Conservation (phyloP, 2,329 filamentous ascomycete genomes). For the Epichloe coenophiala region DNA sequence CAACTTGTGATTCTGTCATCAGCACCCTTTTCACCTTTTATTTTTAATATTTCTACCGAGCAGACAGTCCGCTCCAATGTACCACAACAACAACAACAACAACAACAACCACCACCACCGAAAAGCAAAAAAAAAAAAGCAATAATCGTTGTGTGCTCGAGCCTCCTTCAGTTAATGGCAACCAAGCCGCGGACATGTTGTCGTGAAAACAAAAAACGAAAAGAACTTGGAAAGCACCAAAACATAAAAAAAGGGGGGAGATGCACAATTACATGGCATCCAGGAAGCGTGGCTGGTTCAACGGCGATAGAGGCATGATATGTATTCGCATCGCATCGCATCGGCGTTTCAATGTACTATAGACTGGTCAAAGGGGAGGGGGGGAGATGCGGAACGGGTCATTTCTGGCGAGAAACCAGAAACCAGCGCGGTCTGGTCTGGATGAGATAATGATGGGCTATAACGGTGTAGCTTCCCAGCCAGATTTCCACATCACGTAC, state of each 20-base stretch:
- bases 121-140: neutral
- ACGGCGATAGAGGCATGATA: constrained; percentile 5
- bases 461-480: neutral
- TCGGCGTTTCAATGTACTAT: constrained; percentile 22
- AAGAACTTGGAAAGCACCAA: neutral
- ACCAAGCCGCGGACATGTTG: neutral
- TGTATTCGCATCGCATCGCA: constrained; percentile 16
- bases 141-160: neutral
- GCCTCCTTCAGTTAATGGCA: neutral
- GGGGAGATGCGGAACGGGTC: constrained; percentile 3
- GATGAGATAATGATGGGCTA: neutral
- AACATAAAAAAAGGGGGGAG: neutral
- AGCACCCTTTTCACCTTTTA: neutral
- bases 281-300: neutral
- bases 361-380: constrained; percentile 8
- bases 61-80: neutral
- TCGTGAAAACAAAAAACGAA: no score
- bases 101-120: neutral
- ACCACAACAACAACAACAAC: neutral
- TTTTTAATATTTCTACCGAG: neutral
- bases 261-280: neutral
- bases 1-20: constrained; percentile 10
- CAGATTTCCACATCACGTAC: neutral
- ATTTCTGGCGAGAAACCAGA: constrained; percentile 5
- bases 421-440: neutral